Base-by-base conservation (phyloP, 2,329 filamentous ascomycete species). In the Epichloe gansuensis region DNA sequence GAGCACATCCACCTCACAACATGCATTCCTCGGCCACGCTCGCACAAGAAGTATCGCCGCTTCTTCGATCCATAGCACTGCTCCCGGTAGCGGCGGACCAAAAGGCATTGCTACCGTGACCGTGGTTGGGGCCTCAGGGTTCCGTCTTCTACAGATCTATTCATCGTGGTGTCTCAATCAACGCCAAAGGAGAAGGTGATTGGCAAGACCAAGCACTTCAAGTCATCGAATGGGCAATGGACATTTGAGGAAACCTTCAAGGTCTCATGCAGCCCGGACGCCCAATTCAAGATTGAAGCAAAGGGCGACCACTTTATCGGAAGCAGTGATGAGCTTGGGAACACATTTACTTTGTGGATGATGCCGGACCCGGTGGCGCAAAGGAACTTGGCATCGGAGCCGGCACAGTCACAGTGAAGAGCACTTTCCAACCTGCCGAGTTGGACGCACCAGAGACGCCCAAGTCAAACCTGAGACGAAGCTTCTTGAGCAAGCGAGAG, bases 141-240 rank as follows among this genome's bases (percentile, higher is more conserved):
- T 84, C 68, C 89, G 15, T 71, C 83, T 1, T 81, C 81, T 5
- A 77, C 88, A 5, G 88, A 94, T 63, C 72, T 95, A n/a, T 90
- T 88, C 62, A 80, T 95, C 47, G 71, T 80, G 54, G 72, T 95
- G 59, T 83, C 81, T 52, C 81, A 87, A 59, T 65, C 87, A 37
- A 73, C 75, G 3, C 70, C 81, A 46, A 91, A 86, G 69, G 78
- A 74, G 48, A 96, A 93, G 72, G 80, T 86, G 46, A 74, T 98
- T 46, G 83, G 91, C 71, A 96, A 97, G 75, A 96, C 91, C 23
- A 95, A 95, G 67, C 86, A 93, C 58, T 80, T 87, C 72, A 95
- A 95, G 68, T 78, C 84, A 0, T 71, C 79, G 3, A 73, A 72
- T 1, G 88, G 86, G 2, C 71, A 76, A 3, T 79, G 88, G 56